Percentiles rank a stretch among this genome's conserved stretches.
Conservation (phyloP, 257 asterid species). For the Solanum paucissectum region DNA sequence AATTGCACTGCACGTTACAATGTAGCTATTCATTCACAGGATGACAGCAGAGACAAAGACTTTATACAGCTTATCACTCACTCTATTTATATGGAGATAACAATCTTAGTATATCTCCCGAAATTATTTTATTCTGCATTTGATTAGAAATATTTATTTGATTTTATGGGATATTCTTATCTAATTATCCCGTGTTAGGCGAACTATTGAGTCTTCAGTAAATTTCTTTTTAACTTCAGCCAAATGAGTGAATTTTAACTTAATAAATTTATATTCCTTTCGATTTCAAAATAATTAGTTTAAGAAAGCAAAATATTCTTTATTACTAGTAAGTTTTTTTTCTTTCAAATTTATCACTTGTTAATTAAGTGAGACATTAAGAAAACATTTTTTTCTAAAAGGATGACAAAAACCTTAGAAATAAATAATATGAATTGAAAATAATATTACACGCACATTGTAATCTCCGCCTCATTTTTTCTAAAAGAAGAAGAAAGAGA, state of each 20-base stretch:
- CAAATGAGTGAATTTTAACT: neutral
- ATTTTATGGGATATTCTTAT: neutral
- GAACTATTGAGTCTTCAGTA: fast-evolving
- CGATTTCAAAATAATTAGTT: too few species aligned
- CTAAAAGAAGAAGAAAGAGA: neutral
- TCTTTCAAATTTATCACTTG: neutral
- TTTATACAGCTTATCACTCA: neutral
- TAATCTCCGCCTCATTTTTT: neutral
- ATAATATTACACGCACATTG: neutral
- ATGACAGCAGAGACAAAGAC: neutral
- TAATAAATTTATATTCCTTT: neutral
- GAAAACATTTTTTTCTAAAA: too few species aligned
- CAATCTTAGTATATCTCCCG: neutral
- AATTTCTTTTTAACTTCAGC: neutral
- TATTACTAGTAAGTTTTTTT: neutral
- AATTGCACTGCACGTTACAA: neutral
- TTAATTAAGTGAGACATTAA: neutral
- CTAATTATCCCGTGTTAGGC: fast-evolving
- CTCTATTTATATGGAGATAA: neutral
- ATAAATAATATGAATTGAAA: neutral
- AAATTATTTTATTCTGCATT: neutral
- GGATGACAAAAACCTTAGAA: neutral
- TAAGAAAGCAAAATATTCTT: neutral
- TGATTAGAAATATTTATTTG: too few species aligned
- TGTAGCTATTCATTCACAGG: neutral